A percentile compares a stretch with the other conserved stretches of the same genome.
Conservation (phyloP, 164 flowering plant species). For the Cinnamomum chago region DNA sequence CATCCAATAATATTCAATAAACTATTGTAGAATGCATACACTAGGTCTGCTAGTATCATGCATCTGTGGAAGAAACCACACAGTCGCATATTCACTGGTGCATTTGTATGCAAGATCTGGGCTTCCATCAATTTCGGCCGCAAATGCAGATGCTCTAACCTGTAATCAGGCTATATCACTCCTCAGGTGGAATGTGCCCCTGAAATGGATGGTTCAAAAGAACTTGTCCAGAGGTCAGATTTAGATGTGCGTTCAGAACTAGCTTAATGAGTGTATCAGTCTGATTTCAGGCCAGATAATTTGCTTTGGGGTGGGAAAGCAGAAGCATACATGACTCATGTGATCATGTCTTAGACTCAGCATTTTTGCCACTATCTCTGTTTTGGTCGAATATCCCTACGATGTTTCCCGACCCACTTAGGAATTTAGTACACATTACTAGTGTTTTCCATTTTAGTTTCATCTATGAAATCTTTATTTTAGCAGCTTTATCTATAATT, state of each 20-base stretch:
- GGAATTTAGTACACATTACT: not conserved
- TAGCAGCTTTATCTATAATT: no score
- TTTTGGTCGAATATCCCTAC: no score
- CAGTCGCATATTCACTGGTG: not conserved
- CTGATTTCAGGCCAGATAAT: not conserved
- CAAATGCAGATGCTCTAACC: not conserved
- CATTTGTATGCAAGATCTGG: not conserved
- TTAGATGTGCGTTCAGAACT: not conserved
- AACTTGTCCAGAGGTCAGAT: not conserved
- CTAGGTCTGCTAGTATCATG: not conserved
- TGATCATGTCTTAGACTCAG: no score
- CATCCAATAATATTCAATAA: no score
- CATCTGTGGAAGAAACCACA: not conserved
- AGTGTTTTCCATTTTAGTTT: not conserved
- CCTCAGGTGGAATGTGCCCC: no score
- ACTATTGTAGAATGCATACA: not conserved
- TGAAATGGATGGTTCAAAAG: no score
- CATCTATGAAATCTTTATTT: not conserved
- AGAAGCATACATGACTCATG: no score
- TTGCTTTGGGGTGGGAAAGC: not conserved
- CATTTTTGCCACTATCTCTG: no score
- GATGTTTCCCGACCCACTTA: not conserved
- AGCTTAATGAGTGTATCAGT: not conserved
- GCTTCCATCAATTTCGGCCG: not conserved
- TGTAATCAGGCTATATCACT: no score